Conservation (phyloP, 2,329 filamentous ascomycete species). For the Saccharata proteae region DNA sequence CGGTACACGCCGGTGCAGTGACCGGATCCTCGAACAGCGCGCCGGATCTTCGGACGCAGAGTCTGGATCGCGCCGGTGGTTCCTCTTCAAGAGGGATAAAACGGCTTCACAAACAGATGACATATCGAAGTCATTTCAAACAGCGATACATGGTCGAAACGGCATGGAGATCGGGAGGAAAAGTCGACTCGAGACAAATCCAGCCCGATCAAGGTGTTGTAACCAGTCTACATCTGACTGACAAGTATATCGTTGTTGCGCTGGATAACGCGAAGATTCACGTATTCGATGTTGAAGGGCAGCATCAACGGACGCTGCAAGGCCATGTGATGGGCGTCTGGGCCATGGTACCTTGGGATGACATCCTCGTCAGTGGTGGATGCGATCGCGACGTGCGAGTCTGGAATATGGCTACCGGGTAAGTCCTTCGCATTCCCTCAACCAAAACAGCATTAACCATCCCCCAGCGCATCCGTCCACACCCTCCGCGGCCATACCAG, state of each 20-base stretch:
- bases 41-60: conserved; percentile 40
- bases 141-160: conserved; percentile 95
- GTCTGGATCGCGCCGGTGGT: conserved; percentile 38
- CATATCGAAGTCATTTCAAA: conserved; percentile 95
- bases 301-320: conserved; percentile 75
- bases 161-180: conserved; percentile 88
- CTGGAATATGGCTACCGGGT: conserved; percentile 93
- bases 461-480: conserved; percentile 55
- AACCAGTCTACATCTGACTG: conserved; percentile 84
- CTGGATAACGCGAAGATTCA: conserved; percentile 98
- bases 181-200: conserved; percentile 71
- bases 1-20: conserved; percentile 2
- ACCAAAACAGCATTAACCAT: conserved; percentile 13
- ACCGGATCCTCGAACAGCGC: conserved; percentile 33
- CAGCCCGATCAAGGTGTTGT: conserved; percentile 95
- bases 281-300: conserved; percentile 86
- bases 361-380: conserved; percentile 86
- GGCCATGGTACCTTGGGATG: conserved; percentile 98
- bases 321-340: conserved; percentile 99
- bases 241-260: conserved; percentile 94
- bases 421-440: conserved; percentile 26
- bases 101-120: conserved; percentile 53
- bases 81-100: conserved; percentile 23
- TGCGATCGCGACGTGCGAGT: conserved; percentile 95
- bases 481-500: conserved; percentile 90